Base-by-base conservation (phyloP, 257 asterid species). In the Dorcoceras hygrometricum region DNA sequence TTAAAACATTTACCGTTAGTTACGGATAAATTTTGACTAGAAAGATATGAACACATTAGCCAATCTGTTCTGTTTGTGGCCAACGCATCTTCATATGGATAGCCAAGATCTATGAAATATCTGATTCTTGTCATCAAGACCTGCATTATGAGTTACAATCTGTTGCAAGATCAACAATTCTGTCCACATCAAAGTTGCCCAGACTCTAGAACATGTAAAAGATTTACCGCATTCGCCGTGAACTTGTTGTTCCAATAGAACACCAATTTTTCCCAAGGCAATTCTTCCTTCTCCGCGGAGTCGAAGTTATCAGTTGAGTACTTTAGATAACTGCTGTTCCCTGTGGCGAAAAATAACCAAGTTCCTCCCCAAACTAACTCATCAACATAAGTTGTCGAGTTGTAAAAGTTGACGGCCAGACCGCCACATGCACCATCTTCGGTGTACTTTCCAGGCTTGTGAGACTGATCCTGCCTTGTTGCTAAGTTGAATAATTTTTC, bases 261-360 rank as follows among this genome's bases (percentile, higher is more conserved):
- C 6, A 81, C 19, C 50, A 77, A 79, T 71, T 63, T 79, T 1
- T 86, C 87, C 18, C 80, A 67, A 7, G 14, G 23, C 67, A 65
- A 0, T 70, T 74, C 83, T 70, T 86, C 80, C 46, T 78, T 71
- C 78, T 79, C 87, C 22, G 86, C 89, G 23, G 75, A 71, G 34
- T 60, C 73, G 66, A 81, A 73, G 23, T 78, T 70, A 19, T 77
- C 75, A 10, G 76, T 72, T 5, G 79, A 82, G 53, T 79, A 79
- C 34, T 79, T 70, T 22, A 86, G 84, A 56, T 86, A 83, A 68
- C 51, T 80, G 27, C 59, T 29, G 61, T 81, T 81, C 50, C 88
- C 86, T 36, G 86, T 79, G 4, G 86, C 86, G 56, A 86, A 81
- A 69, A 83, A 86, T 59, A 86, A 46, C 89, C 89, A 83, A 20